A percentile compares a stretch with the other conserved stretches of the same genome.
Conservation (phyloP, 805 yeast genomes). For the Candida anglica region DNA sequence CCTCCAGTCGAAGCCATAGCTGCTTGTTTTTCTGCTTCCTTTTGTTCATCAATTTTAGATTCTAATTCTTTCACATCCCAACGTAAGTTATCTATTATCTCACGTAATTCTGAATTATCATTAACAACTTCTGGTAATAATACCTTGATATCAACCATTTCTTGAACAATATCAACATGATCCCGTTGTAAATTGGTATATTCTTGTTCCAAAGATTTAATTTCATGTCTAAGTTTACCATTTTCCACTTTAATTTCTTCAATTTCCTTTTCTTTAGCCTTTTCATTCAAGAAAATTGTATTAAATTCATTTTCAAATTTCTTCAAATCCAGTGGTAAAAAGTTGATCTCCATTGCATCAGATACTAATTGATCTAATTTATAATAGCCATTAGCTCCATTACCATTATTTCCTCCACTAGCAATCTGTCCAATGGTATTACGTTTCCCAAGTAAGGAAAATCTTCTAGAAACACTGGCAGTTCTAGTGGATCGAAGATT, state of each 20-base stretch:
- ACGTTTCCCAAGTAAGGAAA: slow-evolving; percentile 22
- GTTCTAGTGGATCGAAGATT: slow-evolving; percentile 4
- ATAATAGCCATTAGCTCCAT: slow-evolving; percentile 32
- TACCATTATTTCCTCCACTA: slow-evolving; percentile 5
- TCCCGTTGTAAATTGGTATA: slow-evolving; percentile 71
- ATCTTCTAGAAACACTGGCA: slow-evolving; percentile 14
- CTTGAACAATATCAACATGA: slow-evolving; percentile 83
- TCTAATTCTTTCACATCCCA: slow-evolving; percentile 38
- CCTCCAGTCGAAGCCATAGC: background rate
- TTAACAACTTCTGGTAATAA: slow-evolving; percentile 70
- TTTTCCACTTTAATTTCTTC: slow-evolving; percentile 59
- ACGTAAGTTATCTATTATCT: slow-evolving; percentile 34
- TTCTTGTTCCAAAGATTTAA: slow-evolving; percentile 66
- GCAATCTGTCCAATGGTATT: slow-evolving; percentile 10
- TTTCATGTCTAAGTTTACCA: slow-evolving; percentile 68
- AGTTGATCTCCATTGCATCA: slow-evolving; percentile 71
- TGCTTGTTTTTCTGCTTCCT: background rate
- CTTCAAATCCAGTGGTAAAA: slow-evolving; percentile 68
- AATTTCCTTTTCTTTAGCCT: slow-evolving; percentile 59
- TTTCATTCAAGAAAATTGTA: slow-evolving; percentile 66
- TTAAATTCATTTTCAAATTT: slow-evolving; percentile 72
- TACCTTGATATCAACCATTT: slow-evolving; percentile 76
- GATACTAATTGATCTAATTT: slow-evolving; percentile 69
- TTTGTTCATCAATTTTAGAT: slow-evolving; percentile 18
- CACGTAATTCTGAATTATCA: slow-evolving; percentile 60